Evolutionary conservation across 371 early-diverging fungal genomes (phyloP).

Genomic region (Rhizopus arrhizus): DNA sequence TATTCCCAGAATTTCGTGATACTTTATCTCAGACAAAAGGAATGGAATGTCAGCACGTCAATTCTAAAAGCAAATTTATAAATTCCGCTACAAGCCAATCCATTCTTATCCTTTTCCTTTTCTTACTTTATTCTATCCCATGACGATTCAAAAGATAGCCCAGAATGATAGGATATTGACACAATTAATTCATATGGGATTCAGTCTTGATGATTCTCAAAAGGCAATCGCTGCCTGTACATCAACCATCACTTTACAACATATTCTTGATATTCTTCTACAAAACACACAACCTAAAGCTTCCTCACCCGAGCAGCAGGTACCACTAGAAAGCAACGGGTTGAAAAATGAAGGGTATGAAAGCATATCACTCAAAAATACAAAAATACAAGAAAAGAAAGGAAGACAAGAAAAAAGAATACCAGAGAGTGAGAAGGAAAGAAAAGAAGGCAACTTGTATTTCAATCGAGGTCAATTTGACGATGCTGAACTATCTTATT

Average conservation of each 20-base stretch:
- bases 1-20: too few relatives aligned
- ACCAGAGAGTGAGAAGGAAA: conserved; percentile 39
- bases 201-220: conserved; percentile 62
- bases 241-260: conserved; percentile 57
- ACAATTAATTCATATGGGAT: conserved; percentile 79
- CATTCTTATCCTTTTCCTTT: too few relatives aligned
- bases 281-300: conserved; percentile 50
- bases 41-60: too few relatives aligned
- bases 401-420: conserved; percentile 19
- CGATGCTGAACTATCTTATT: conserved; percentile 79
- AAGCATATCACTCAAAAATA: conserved; percentile 42
- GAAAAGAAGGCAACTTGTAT: conserved; percentile 74
- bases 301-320: not conserved
- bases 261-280: conserved; percentile 64
- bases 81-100: not conserved
- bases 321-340: conserved; percentile 3
- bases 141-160: not conserved
- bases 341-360: conserved; percentile 8
- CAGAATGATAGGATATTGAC: conserved; percentile 47
- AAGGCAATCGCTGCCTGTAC: conserved; percentile 64
- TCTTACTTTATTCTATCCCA: not conserved
- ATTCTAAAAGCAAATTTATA: not conserved
- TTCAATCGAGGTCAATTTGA: conserved; percentile 91
- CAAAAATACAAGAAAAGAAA: conserved; percentile 64
- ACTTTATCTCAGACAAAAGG: too few relatives aligned